Base-by-base conservation (phyloP, 164 flowering plant genomes). In the Piper longum region DNA sequence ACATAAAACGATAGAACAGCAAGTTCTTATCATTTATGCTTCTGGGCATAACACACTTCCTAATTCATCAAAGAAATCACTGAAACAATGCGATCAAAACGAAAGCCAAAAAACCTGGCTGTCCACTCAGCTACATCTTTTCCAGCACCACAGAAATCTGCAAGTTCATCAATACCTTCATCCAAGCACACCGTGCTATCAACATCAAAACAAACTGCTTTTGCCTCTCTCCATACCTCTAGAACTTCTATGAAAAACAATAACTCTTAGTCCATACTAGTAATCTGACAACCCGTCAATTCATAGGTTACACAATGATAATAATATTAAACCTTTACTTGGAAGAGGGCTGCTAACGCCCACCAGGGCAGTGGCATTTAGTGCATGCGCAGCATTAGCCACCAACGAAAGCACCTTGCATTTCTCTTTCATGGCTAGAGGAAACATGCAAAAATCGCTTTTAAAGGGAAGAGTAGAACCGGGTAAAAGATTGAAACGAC, bases 121-220 rank as follows among this genome's bases (percentile, higher is more conserved):
- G 99, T 95, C 99, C 96, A 91, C 66, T 95, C 91, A 4, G 99
- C 99, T 63, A 95, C 99, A 63, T 91, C 99, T 71, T 85, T 82
- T 68, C 99, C 99, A 66, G 97, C 97, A 71, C 97, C 97, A 82
- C 99, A 95, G 68, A 86, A 95, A 44, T 91, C 96, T 4, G 99
- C 99, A 73, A 95, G 83, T 69, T 95, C 97, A 76, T 95, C 99
- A 69, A 95, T 95, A 18, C 99, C 99, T 70, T 95, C 99, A 70
- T 95, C 99, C 66, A 87, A 5, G 72, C 96, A 91, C 17, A 95
- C 99, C 0, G 99, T 95, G 77, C 99, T 95, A 78, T 95, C 99
- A 65, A 95, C 99, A 73, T 95, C 99, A 68, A 95, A 95, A 81
- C 99, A 95, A 55, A 95, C 96, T 4, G 97, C 96, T 73, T 83